These are phyloP conservation scores for Saccharomyces pastorianus DNA, from an alignment of 1,139 yeast species.

Conservation along the genomic window DNA sequence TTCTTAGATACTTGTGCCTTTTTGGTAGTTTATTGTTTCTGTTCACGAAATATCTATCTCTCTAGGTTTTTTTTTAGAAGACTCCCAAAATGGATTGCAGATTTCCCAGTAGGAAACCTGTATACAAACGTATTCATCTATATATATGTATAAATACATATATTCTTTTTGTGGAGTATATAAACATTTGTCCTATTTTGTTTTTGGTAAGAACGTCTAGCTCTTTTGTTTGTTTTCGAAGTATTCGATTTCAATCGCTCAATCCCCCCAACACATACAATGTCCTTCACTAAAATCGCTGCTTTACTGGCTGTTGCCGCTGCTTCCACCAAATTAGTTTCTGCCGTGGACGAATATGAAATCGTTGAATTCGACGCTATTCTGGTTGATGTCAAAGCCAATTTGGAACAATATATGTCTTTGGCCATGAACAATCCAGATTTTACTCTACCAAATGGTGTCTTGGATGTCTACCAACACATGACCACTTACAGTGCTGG, in stretches of 20 bases:
- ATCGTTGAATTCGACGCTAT: constrained; percentile 18
- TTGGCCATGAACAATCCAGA: constrained; percentile 15
- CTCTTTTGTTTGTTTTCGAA: too few species aligned
- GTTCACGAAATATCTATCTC: too few species aligned
- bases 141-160: neutral
- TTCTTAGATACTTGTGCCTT: too few species aligned
- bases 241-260: neutral
- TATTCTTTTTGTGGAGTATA: neutral
- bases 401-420: constrained; percentile 18
- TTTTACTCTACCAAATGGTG: constrained; percentile 28
- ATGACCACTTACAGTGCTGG: constrained; percentile 30
- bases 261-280: neutral
- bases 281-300: constrained; percentile 10
- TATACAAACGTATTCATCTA: neutral
- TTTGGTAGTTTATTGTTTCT: too few species aligned
- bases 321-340: constrained; percentile 7
- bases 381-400: constrained; percentile 15
- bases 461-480: constrained; percentile 32
- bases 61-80: neutral
- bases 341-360: constrained; percentile 11
- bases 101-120: neutral
- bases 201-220: neutral
- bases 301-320: constrained; percentile 15
- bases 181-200: neutral
- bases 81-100: neutral